Base-by-base conservation (phyloP, 2,329 filamentous ascomycete genomes). In the Aspergillus amoenus region DNA sequence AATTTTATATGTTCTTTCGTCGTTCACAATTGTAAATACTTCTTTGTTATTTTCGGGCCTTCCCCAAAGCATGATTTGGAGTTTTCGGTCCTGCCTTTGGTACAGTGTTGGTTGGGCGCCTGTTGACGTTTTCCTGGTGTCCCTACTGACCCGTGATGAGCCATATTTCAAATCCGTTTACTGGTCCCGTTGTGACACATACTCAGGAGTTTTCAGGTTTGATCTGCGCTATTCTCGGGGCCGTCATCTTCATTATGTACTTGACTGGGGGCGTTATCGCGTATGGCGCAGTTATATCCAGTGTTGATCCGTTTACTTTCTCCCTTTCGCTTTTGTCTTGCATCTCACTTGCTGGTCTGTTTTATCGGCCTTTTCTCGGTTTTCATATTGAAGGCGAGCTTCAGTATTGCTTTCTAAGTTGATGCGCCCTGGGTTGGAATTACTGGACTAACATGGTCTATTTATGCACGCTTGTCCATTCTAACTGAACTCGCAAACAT, bases 11-110 rank as follows among this genome's bases (percentile, higher is more conserved):
- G n/a, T 42, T 50, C 43, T 40, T 54, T 50, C 18, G 7, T 18
- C 41, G 47, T 52, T 44, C 56, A 43, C 37, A 27, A 13, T 54
- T 60, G 44, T 60, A 55, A 47, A 47, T 56, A 53, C 30, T 34
- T 48, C 52, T 34, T 46, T 47, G 46, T 41, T 42, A 50, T 61
- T 44, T 51, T 24, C 18, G n/a, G 39, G 34, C 32, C 24, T 56
- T 54, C 44, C 39, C 18, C 45, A 27, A 45, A 42, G 45, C 55
- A 57, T 52, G 40, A 50, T 53, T 50, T 22, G 55, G 55, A 57
- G 55, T 57, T 54, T 34, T 54, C 40, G 44, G 55, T 45, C 40
- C 22, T 43, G 32, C 41, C 22, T 50, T 54, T 46, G 50, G 50
- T 45, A 30, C 24, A 17, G 43, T 34, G 44, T 50, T 45, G n/a